Evolutionary conservation across 345 rosid species (phyloP).

Genomic region (Dovyalis caffra): DNA sequence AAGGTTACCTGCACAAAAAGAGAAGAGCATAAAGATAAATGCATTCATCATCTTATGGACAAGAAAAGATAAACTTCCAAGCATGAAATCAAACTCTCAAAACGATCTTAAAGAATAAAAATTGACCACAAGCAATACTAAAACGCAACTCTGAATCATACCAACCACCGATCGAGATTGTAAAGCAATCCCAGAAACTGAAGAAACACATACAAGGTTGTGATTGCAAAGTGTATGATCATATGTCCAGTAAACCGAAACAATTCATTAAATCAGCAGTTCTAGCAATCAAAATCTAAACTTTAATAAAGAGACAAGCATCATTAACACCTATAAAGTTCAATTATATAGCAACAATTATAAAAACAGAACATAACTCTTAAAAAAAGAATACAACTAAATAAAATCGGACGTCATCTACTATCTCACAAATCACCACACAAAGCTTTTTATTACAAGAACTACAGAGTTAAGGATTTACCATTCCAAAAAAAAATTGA

Average conservation of each 20-base stretch:
- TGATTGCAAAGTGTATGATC: not conserved
- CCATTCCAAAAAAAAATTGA: not conserved
- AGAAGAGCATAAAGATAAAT: not conserved
- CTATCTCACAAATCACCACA: not conserved
- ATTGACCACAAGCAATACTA: not conserved
- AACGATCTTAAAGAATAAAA: not conserved
- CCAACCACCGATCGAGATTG: not conserved
- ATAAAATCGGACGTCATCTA: not conserved
- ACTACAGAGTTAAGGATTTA: not conserved
- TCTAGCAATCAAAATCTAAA: not conserved
- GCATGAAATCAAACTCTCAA: not conserved
- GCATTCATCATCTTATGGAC: not conserved
- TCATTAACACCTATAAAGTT: not conserved
- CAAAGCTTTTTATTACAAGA: not conserved
- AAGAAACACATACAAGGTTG: not conserved
- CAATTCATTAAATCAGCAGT: not conserved
- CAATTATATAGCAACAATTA: not conserved
- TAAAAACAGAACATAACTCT: not conserved
- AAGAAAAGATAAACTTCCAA: not conserved
- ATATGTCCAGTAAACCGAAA: not conserved
- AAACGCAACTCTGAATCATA: not conserved
- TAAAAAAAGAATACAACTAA: not conserved
- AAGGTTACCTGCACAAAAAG: slow-evolving; percentile 33
- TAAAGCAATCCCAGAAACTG: not conserved
- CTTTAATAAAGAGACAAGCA: not conserved